These are phyloP conservation scores for Ophiostoma quercus DNA, from an alignment of 2,329 filamentous ascomycete species.

Conservation along the genomic window DNA sequence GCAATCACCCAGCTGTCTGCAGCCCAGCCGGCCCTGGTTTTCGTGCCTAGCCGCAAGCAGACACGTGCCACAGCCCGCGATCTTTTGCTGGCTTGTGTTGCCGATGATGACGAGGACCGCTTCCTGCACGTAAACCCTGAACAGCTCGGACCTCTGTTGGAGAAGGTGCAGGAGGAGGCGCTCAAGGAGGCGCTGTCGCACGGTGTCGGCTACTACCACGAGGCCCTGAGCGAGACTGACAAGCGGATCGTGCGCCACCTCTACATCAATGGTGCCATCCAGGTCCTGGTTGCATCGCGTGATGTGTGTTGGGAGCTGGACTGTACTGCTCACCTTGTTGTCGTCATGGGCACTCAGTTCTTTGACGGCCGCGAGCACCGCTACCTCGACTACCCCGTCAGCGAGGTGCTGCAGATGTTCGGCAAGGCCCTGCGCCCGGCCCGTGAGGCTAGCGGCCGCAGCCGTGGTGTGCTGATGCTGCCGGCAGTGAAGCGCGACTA, in stretches of 20 bases:
- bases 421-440: slow-evolving; percentile 80
- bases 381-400: slow-evolving; percentile 92
- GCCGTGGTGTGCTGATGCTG: slow-evolving; percentile 93
- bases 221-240: slow-evolving; percentile 81
- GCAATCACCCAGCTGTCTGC: slow-evolving; percentile 83
- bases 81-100: slow-evolving; percentile 76
- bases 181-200: slow-evolving; percentile 86
- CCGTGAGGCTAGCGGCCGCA: slow-evolving; percentile 72
- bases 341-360: slow-evolving; percentile 97
- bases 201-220: slow-evolving; percentile 95
- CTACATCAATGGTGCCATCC: slow-evolving; percentile 82
- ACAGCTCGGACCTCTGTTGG: slow-evolving; percentile 75
- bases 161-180: slow-evolving; percentile 77
- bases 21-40: slow-evolving; percentile 84
- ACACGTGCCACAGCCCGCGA: slow-evolving; percentile 82
- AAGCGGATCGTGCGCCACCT: slow-evolving; percentile 92
- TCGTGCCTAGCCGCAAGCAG: slow-evolving; percentile 91
- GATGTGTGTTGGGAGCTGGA: slow-evolving; percentile 97
- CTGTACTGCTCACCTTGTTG: slow-evolving; percentile 78
- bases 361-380: slow-evolving; percentile 95
- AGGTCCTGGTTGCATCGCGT: slow-evolving; percentile 68
- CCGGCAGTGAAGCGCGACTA: slow-evolving; percentile 92
- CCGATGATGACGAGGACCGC: slow-evolving; percentile 86
- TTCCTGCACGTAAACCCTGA: slow-evolving; percentile 78
- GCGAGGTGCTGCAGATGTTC: slow-evolving; percentile 96